A percentile compares a stretch with the other conserved stretches of the same genome.
Evolutionary conservation across 2,329 filamentous ascomycete species (phyloP).

Genomic region (Botryosphaeria dothidea): DNA sequence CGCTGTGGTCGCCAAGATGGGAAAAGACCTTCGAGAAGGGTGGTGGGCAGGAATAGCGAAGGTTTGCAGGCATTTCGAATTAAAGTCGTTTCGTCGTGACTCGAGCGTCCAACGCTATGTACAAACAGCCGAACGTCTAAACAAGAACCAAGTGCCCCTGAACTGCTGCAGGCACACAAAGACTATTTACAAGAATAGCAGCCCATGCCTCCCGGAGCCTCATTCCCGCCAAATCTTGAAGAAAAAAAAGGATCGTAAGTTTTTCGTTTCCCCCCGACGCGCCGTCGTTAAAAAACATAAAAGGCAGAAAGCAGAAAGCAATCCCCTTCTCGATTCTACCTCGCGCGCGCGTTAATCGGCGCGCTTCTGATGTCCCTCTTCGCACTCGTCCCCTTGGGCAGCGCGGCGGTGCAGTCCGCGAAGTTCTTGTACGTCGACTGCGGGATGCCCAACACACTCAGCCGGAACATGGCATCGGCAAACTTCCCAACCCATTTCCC

Average conservation of each 20-base stretch:
- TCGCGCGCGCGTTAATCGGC: conserved; percentile 11
- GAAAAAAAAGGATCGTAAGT: too few relatives aligned
- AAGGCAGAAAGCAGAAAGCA: too few relatives aligned
- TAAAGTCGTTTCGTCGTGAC: neutral
- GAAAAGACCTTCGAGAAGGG: neutral
- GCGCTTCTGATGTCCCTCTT: neutral
- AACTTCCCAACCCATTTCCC: conserved; percentile 35
- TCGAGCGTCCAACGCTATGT: neutral
- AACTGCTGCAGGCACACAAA: neutral
- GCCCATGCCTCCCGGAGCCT: neutral
- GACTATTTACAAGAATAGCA: neutral
- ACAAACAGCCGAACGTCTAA: neutral
- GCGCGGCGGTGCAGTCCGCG: conserved; percentile 11
- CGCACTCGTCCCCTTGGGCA: neutral
- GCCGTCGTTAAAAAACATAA: neutral
- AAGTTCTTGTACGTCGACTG: neutral
- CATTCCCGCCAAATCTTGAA: neutral
- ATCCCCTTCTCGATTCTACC: neutral
- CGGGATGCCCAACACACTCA: conserved; percentile 4
- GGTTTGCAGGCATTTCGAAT: neutral
- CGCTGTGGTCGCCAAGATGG: neutral
- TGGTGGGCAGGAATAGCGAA: neutral
- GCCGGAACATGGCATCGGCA: conserved; percentile 24
- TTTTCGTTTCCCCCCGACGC: too few relatives aligned
- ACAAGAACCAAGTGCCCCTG: neutral